phyloP scores from a whole-genome alignment of 202 grass and related monocot species.

The Digitaria exilis region DNA sequence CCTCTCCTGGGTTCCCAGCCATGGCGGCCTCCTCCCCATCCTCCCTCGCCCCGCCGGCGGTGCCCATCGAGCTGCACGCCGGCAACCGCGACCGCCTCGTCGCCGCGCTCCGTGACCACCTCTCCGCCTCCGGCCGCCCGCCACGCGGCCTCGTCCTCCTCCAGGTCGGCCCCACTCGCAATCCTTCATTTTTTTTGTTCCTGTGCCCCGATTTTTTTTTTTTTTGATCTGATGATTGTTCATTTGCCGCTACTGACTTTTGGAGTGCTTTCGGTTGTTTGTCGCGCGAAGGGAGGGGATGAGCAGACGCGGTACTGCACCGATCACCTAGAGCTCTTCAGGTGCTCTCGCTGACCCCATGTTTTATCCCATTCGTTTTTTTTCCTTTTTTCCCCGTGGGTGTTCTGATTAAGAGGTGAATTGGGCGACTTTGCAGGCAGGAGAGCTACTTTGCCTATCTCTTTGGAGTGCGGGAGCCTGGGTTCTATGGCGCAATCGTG shows the following conservation, averaged over 20 bases:
- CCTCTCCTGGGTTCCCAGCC: not conserved
- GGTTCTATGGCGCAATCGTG: constrained; percentile 83
- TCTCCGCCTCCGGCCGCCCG: constrained; percentile 56
- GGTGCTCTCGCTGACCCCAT: constrained; percentile 30
- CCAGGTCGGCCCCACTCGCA: constrained; percentile 41
- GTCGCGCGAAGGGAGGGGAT: constrained; percentile 72
- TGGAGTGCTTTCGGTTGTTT: not conserved
- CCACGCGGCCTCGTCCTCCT: constrained; percentile 67
- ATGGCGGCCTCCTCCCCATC: constrained; percentile 45
- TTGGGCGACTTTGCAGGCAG: constrained; percentile 57
- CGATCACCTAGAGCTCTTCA: constrained; percentile 94
- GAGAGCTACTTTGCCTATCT: constrained; percentile 97
- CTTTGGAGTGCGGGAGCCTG: constrained; percentile 84
- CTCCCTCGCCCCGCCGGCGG: constrained; percentile 53
- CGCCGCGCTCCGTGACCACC: constrained; percentile 49
- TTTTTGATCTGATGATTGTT: not conserved
- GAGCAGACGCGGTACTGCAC: constrained; percentile 90
- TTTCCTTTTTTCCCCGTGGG: not conserved
- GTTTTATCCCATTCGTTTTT: not conserved
- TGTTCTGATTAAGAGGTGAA: not conserved
- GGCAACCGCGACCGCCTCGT: constrained; percentile 74
- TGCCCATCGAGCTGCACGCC: constrained; percentile 82
- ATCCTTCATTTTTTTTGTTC: no score
- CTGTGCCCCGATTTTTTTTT: not conserved
- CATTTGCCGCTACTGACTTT: not conserved